These are phyloP conservation scores for Fusarium mexicanum DNA, from an alignment of 2,329 filamentous ascomycete genomes.

Conservation along the genomic window DNA sequence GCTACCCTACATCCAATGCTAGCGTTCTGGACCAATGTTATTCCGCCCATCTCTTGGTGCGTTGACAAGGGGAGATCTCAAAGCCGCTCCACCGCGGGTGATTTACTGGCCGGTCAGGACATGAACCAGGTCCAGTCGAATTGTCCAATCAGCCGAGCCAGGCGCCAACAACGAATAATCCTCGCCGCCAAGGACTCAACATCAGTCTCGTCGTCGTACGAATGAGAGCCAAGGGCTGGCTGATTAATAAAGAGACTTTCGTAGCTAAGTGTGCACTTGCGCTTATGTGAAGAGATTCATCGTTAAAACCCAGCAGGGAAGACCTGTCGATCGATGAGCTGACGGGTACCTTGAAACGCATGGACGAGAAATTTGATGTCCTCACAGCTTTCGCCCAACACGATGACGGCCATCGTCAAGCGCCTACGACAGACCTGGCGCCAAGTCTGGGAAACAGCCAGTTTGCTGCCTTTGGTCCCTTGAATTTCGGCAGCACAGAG, in stretches of 20 bases:
- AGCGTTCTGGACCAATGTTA: neutral
- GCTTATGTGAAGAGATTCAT: neutral
- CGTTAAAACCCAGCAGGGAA: neutral
- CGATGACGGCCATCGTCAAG: neutral
- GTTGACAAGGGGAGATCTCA: neutral
- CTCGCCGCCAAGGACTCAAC: neutral
- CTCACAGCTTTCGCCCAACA: neutral
- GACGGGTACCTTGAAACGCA: slow-evolving; percentile 4
- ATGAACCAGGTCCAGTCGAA: neutral
- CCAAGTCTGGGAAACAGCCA: neutral
- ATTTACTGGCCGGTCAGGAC: neutral
- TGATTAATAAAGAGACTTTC: neutral
- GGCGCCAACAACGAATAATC: neutral
- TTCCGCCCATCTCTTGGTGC: neutral
- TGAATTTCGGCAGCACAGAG: neutral
- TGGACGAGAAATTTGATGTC: slow-evolving; percentile 23
- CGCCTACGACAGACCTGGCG: neutral
- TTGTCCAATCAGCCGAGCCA: neutral
- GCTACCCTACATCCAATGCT: neutral
- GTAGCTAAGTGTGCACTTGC: neutral
- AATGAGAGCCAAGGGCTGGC: neutral
- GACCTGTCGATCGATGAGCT: slow-evolving; percentile 10
- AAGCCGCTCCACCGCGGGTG: neutral
- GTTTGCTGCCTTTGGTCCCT: neutral
- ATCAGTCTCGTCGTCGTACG: neutral